Evolutionary conservation across 2,329 filamentous ascomycete species (phyloP).

Genomic region (Alternaria triticimaculans): DNA sequence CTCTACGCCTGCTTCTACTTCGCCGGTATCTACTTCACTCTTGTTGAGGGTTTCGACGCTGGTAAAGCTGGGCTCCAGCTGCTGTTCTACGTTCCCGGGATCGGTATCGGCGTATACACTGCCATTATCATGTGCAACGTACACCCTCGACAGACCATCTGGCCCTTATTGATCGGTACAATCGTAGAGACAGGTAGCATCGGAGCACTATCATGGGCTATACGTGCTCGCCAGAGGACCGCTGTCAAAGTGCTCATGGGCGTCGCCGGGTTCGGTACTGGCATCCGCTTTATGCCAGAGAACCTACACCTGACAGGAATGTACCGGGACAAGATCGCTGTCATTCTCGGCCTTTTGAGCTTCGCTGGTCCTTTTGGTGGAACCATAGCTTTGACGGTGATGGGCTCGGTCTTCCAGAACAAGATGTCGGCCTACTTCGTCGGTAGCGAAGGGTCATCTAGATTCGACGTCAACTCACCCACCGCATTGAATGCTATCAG

Average conservation of each 20-base stretch:
- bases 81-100: conserved; percentile 1
- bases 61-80: conserved; percentile 4
- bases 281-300: conserved; percentile 1
- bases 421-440: background rate
- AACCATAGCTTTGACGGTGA: conserved; percentile 4
- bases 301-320: conserved; percentile 1
- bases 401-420: conserved; percentile 4
- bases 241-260: conserved; percentile 3
- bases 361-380: conserved; percentile 1
- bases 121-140: conserved; percentile 1
- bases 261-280: background rate
- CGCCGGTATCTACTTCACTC: conserved; percentile 1
- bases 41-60: background rate
- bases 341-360: conserved; percentile 1
- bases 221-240: background rate
- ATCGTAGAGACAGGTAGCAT: background rate
- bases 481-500: background rate
- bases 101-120: background rate
- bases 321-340: conserved; percentile 1
- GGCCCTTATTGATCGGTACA: background rate
- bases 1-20: conserved; percentile 4
- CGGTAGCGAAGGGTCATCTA: background rate
- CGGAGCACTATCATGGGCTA: background rate
- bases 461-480: background rate
- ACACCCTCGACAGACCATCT: background rate